A percentile compares a stretch with the other conserved stretches of the same genome.
These are phyloP conservation scores for Penicillium paxilli DNA, from an alignment of 495 filamentous ascomycete genomes.

Conservation along the genomic window DNA sequence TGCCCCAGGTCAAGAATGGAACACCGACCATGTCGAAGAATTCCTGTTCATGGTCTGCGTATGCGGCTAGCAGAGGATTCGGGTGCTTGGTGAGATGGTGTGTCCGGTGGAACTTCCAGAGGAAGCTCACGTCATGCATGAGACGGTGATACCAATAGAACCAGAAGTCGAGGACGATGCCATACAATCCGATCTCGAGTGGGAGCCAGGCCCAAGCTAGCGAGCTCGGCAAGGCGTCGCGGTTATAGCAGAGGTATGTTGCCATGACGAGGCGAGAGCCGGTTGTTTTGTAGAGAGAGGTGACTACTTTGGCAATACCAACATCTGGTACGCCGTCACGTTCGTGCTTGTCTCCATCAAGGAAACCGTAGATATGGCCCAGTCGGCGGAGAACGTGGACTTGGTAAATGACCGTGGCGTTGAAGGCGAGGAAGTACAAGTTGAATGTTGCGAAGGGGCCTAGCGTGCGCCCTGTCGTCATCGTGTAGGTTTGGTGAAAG, in stretches of 20 bases:
- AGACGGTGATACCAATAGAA: constrained; percentile 47
- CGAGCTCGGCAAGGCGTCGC: constrained; percentile 13
- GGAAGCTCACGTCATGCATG: constrained; percentile 41
- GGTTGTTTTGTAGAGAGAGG: constrained; percentile 33
- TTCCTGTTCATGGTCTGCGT: constrained; percentile 45
- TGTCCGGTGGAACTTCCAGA: constrained; percentile 46
- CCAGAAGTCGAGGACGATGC: constrained; percentile 46
- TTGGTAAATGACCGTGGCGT: constrained; percentile 38
- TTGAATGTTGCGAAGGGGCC: constrained; percentile 34
- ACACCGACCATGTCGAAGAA: constrained; percentile 47
- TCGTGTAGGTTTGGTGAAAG: constrained; percentile 34
- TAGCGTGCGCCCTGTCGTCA: constrained; percentile 29
- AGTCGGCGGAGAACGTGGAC: constrained; percentile 30
- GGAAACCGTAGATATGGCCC: constrained; percentile 30
- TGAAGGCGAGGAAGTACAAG: constrained; percentile 38
- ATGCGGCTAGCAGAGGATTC: constrained; percentile 41
- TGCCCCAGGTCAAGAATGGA: constrained; percentile 37
- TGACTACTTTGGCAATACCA: constrained; percentile 27
- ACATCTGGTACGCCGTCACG: constrained; percentile 33
- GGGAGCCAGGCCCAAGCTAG: constrained; percentile 53
- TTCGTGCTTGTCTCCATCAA: constrained; percentile 33
- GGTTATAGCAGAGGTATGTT: constrained; percentile 26
- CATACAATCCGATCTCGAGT: constrained; percentile 40
- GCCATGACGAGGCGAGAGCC: constrained; percentile 31
- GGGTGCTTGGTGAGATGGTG: constrained; percentile 48